Base-by-base conservation (phyloP, 2,329 filamentous ascomycete genomes). In the Polychaeton citri region DNA sequence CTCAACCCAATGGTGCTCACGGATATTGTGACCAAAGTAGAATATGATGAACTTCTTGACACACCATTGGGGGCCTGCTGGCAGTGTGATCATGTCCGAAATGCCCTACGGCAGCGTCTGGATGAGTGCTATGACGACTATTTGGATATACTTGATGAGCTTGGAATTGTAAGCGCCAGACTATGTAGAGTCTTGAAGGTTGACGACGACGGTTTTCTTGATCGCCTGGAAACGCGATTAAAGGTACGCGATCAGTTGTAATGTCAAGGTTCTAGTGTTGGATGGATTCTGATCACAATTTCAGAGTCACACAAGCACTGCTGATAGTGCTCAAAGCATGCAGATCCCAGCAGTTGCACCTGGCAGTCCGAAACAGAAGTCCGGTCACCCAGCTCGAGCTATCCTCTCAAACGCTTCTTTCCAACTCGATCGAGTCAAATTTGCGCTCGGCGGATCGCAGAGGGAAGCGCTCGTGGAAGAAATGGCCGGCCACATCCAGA, bases 1-100 rank as follows among this genome's bases (percentile, higher is more conserved):
- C 36, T 55, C 1, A 21, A 48, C n/a, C 51, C 46, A 2, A 30
- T 55, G n/a, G 35, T 51, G 2, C 33, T 38, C 3, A 45, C 53
- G 12, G 43, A 49, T 5, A 18, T 38, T 3, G 40, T 54, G 24
- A 33, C 47, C 9, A 31, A 42, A 15, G 19, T 13, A 2, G 36
- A 43, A 17, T 41, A 44, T 24, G 40, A 39, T 16, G 19, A 37
- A 8, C 38, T 55, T 5, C 43, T 55, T 17, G 43, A 35, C 6
- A 37, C 49, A 15, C 52, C 49, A 2, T 43, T 38, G 8, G 44
- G 47, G 2, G 34, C 35, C 3, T 47, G 30, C 4, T 55, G 51
- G 51, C 30, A 43, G 30, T 38, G 46, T 24, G 12, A 32, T 8
- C 38, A 48, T 8, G 38, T 52, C 5, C 43, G 47, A 9, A 36